These are phyloP conservation scores for Begonia masoniana DNA, from an alignment of 306 rosid species.

Conservation along the genomic window DNA sequence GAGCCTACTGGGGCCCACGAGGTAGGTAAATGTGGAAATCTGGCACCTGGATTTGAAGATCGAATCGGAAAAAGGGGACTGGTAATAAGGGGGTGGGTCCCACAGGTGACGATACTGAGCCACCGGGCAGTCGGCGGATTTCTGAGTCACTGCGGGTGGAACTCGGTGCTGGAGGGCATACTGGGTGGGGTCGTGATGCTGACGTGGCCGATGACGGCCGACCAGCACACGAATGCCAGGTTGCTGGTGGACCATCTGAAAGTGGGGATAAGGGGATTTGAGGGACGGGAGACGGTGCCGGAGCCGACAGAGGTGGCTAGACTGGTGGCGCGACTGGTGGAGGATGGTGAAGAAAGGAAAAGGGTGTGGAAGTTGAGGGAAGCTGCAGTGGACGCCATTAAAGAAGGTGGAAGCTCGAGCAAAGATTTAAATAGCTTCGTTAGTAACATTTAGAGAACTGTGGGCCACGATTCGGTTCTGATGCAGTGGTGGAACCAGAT, in stretches of 20 bases:
- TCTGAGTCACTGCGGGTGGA: conserved; percentile 5
- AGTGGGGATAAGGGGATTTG: neutral
- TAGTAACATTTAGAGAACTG: neutral
- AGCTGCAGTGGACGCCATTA: neutral
- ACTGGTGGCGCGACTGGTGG: neutral
- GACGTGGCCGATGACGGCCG: conserved; percentile 2
- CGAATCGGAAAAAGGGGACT: neutral
- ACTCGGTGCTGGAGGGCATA: conserved; percentile 1
- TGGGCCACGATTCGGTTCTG: no score
- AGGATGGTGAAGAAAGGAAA: neutral
- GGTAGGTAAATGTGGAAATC: neutral
- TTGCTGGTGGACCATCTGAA: conserved; percentile 3
- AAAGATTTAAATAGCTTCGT: neutral
- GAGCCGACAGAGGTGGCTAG: neutral
- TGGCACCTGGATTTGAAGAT: conserved; percentile 27
- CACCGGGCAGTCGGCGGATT: conserved; percentile 4
- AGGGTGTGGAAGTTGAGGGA: neutral
- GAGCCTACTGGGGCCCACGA: conserved; percentile 4
- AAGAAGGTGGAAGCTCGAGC: neutral
- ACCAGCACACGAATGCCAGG: neutral
- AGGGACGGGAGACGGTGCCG: neutral
- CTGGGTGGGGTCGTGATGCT: neutral
- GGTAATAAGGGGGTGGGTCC: conserved; percentile 8
- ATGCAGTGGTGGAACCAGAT: no score
- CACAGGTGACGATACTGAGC: neutral